A percentile compares a stretch with the other conserved stretches of the same genome.
phyloP scores from a whole-genome alignment of 495 filamentous ascomycete genomes.

The Xylaria nigripes region DNA sequence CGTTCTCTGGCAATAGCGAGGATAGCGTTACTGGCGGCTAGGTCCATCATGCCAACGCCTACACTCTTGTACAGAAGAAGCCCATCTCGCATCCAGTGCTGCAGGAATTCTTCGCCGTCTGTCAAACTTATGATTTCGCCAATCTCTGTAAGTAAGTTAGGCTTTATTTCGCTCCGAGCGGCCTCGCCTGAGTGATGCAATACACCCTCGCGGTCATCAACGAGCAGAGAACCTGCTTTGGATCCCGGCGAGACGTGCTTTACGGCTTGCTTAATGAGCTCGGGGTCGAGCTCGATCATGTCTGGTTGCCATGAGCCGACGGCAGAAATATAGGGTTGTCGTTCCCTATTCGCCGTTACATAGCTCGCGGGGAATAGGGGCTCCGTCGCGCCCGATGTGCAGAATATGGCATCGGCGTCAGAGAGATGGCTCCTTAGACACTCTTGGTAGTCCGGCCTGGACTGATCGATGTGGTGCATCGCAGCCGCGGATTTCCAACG shows the following conservation, averaged over 20 bases:
- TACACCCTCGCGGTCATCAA: slow-evolving; percentile 6
- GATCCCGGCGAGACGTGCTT: slow-evolving; percentile 17
- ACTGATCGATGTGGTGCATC: background rate
- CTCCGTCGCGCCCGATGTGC: slow-evolving; percentile 27
- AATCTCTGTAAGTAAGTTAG: slow-evolving; percentile 59
- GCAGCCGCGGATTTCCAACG: slow-evolving; percentile 3
- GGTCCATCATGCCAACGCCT: slow-evolving; percentile 58
- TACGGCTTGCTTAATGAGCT: slow-evolving; percentile 58
- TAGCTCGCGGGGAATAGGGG: slow-evolving; percentile 29
- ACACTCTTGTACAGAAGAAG: slow-evolving; percentile 67
- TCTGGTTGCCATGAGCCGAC: slow-evolving; percentile 67
- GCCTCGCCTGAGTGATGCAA: slow-evolving; percentile 68
- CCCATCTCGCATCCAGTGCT: slow-evolving; percentile 56
- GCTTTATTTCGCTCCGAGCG: slow-evolving; percentile 54
- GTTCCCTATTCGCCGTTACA: slow-evolving; percentile 53
- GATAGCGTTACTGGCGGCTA: slow-evolving; percentile 56
- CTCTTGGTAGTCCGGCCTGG: background rate
- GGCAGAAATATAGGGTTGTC: slow-evolving; percentile 54
- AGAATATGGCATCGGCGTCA: slow-evolving; percentile 59
- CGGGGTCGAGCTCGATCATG: slow-evolving; percentile 68
- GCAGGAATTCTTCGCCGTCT: slow-evolving; percentile 32
- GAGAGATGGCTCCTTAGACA: slow-evolving; percentile 36
- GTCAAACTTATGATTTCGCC: slow-evolving; percentile 61
- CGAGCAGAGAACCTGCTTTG: slow-evolving; percentile 3
- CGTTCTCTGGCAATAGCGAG: slow-evolving; percentile 56